Evolutionary conservation across 345 rosid species (phyloP).

Genomic region (Populus ilicifolia): DNA sequence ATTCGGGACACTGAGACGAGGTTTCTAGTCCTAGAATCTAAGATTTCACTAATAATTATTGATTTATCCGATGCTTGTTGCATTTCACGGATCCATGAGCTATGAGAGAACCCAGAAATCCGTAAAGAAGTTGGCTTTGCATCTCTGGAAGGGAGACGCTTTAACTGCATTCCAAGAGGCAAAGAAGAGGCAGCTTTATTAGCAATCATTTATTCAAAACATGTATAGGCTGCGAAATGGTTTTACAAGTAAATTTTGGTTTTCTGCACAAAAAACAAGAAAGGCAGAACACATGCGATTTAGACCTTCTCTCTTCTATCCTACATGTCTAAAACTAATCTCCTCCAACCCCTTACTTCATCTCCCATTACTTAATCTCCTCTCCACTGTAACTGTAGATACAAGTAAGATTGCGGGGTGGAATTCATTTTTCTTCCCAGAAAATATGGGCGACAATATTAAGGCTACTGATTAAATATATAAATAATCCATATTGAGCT

Average conservation of each 20-base stretch:
- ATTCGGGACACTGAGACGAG: conserved; percentile 88
- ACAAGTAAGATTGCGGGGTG: no score
- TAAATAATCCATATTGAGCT: not conserved
- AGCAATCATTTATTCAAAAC: not conserved
- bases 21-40: conserved; percentile 93
- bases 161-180: conserved; percentile 48
- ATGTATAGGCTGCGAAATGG: not conserved
- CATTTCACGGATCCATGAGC: conserved; percentile 92
- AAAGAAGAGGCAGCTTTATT: conserved; percentile 7
- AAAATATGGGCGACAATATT: not conserved
- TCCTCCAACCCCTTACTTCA: not conserved
- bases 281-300: not conserved
- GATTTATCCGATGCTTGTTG: conserved; percentile 88
- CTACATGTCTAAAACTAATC: not conserved
- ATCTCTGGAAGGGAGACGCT: conserved; percentile 72
- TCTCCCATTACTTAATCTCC: not conserved
- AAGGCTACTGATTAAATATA: not conserved
- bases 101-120: conserved; percentile 62
- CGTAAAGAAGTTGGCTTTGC: conserved; percentile 41
- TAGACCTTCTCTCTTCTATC: not conserved
- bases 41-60: conserved; percentile 80
- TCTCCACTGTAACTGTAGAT: no score
- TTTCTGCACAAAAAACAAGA: not conserved
- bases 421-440: not conserved
- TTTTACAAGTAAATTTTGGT: not conserved